phyloP scores from a whole-genome alignment of 129 eudicot species.

The Flaveria ramosissima region DNA sequence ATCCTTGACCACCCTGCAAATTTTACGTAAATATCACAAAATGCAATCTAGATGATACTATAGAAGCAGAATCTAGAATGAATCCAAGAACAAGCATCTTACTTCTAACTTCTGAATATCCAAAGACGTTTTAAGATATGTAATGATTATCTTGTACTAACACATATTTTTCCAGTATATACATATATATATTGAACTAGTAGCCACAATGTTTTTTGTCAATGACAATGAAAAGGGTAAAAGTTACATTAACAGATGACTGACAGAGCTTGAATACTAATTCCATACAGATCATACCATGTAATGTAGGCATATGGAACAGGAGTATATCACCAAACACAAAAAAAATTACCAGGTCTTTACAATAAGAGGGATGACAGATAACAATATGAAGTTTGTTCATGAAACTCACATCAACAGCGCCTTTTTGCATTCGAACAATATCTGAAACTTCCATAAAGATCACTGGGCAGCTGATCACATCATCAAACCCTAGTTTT shows the following conservation, averaged over 20 bases:
- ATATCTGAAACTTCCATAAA: constrained; percentile 12
- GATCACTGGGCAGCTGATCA: constrained; percentile 19
- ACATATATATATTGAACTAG: neutral
- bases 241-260: neutral
- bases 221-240: neutral
- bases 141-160: neutral
- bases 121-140: neutral
- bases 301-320: constrained; percentile 13
- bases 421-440: constrained; percentile 15
- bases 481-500: constrained; percentile 10
- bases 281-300: constrained; percentile 6
- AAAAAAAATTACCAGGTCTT: constrained; percentile 10
- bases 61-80: constrained; percentile 24
- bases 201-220: constrained; percentile 1
- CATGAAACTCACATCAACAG: constrained; percentile 19
- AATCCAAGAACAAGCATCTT: constrained; percentile 15
- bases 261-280: constrained; percentile 10
- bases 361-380: constrained; percentile 13
- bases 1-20: constrained; percentile 33
- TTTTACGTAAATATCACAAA: constrained; percentile 8
- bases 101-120: neutral
- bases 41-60: constrained; percentile 7
- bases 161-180: neutral
- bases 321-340: neutral
- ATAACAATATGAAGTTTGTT: constrained; percentile 31